A percentile compares a stretch with the other conserved stretches of the same genome.
phyloP scores from a whole-genome alignment of 1,284 basidiomycete species.

The Peniophora sp. region DNA sequence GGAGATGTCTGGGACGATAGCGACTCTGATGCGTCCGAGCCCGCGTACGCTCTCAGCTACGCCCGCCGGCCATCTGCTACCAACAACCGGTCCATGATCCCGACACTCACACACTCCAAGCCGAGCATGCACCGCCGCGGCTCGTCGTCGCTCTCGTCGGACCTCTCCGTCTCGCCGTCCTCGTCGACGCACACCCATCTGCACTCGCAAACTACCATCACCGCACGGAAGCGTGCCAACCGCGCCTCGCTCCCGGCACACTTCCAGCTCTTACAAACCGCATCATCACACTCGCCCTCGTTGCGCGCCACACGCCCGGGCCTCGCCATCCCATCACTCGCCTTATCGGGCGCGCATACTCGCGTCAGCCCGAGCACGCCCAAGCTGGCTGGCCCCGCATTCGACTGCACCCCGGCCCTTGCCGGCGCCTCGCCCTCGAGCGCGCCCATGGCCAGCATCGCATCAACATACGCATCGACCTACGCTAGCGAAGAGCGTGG shows the following conservation, averaged over 20 bases:
- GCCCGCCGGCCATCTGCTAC: constrained; percentile 63
- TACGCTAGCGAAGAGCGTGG: constrained; percentile 28
- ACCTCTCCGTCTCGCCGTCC: constrained; percentile 11
- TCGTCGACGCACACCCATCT: constrained; percentile 19
- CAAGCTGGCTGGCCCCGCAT: constrained; percentile 20
- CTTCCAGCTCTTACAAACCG: constrained; percentile 52
- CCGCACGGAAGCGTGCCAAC: constrained; percentile 47
- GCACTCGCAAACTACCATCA: constrained; percentile 27
- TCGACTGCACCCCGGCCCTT: constrained; percentile 20
- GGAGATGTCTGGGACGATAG: constrained; percentile 54
- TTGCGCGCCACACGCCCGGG: constrained; percentile 15
- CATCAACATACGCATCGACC: background rate
- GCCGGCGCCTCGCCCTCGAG: constrained; percentile 11
- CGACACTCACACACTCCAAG: constrained; percentile 26
- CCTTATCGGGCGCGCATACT: constrained; percentile 33
- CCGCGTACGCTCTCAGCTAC: constrained; percentile 38
- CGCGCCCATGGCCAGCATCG: constrained; percentile 3
- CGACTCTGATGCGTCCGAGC: constrained; percentile 25
- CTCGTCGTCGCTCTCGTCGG: constrained; percentile 24
- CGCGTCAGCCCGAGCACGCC: constrained; percentile 25
- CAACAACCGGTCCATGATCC: constrained; percentile 57
- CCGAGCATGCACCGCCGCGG: constrained; percentile 35
- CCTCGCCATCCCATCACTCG: constrained; percentile 38
- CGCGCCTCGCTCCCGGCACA: constrained; percentile 70
- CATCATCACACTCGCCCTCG: constrained; percentile 21